Evolutionary conservation across 441 rosid genomes (phyloP).

Genomic region (Populus trichocarpa): DNA sequence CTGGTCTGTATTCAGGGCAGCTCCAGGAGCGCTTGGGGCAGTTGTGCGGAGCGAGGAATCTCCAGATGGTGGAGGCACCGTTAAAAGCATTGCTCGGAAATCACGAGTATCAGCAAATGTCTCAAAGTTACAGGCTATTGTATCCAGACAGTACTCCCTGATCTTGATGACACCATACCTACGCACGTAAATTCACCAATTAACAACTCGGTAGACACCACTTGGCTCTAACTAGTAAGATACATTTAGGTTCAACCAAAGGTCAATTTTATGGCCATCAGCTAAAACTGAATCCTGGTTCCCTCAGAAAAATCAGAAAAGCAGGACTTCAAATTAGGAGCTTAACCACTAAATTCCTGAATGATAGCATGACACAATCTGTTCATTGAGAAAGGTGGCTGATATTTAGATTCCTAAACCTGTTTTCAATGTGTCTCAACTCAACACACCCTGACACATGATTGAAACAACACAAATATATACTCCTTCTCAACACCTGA

Average conservation of each 20-base stretch:
- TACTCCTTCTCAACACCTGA: neutral
- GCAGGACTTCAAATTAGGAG: neutral
- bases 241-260: neutral
- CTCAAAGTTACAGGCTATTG: slow-evolving; percentile 84
- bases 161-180: slow-evolving; percentile 94
- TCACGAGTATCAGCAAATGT: slow-evolving; percentile 73
- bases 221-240: neutral
- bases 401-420: neutral
- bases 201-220: slow-evolving; percentile 6
- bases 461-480: neutral
- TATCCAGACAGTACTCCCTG: slow-evolving; percentile 82
- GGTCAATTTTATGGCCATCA: neutral
- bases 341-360: neutral
- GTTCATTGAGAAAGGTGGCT: neutral
- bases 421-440: neutral
- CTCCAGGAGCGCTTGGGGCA: slow-evolving; percentile 92
- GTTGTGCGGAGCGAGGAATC: slow-evolving; percentile 89
- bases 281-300: neutral
- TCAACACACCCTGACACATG: neutral
- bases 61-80: slow-evolving; percentile 92
- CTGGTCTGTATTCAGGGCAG: slow-evolving; percentile 59
- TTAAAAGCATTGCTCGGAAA: slow-evolving; percentile 87
- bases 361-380: neutral
- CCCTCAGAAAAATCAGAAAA: neutral
- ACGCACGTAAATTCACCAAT: slow-evolving; percentile 19